Base-by-base conservation (phyloP, 176 grass and related monocot genomes). In the Musa beccarii region DNA sequence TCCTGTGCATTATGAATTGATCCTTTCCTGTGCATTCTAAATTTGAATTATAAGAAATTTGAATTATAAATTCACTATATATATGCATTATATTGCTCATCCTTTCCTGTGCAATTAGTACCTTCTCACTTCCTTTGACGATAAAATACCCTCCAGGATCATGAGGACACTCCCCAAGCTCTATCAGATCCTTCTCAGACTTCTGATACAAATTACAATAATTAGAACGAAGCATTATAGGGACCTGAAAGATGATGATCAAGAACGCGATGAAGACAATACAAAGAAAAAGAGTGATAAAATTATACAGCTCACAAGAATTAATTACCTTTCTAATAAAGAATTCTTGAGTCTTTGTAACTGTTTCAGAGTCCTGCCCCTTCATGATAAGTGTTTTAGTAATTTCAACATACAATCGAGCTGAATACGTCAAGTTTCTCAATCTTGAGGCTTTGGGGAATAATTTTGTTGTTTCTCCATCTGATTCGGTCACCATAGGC, bases 121-220 rank as follows among this genome's bases (percentile, higher is more conserved):
- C 95, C 51, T 93, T 99, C 69, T 99, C 95, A 43, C 90, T 99
- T 52, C 95, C 95, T 74, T 99, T 94, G 68, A 99, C 94, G 57
- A 99, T 74, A 72, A 99, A 99, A 80, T 99, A 99, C 52, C 88
- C 95, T 23, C 95, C 95, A 86, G 94, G 88, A 69, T 99, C 95
- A 78, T 86, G 91, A 77, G 95, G 95, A 72, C 95, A 99, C 81
- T 99, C 95, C 49, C 95, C 95, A 73, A 93, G 84, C 78, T 99
- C 88, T 66, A 90, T 99, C n/a, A n/a, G n/a, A 78, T 99, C 95
- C n/a, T n/a, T n/a, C 76, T 99, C 95, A 71, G 88, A 93, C 52
- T 93, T 88, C 69, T 93, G 95, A 69, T 79, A 91, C 2, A 99
- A 63, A 57, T 88, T 99, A 66, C 95, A 94, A 76, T 99, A 99